Evolutionary conservation across 495 filamentous ascomycete genomes (phyloP).

Genomic region (Penicillium ochrochloron): DNA sequence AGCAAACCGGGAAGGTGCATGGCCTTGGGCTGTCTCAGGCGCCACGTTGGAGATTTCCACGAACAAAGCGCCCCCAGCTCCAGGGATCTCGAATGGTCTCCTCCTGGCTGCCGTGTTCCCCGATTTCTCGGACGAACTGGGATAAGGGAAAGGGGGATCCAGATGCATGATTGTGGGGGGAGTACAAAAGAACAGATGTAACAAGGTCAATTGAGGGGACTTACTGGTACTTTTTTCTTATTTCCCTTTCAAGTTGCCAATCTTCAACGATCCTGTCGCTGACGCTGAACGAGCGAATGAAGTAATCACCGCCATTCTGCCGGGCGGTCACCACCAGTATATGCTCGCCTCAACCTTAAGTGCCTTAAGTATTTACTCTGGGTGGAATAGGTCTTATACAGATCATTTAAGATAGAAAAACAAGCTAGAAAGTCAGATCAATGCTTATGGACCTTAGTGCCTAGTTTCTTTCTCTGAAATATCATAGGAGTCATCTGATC

Average conservation of each 20-base stretch:
- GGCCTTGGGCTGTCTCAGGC: conserved; percentile 31
- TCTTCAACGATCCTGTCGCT: conserved; percentile 21
- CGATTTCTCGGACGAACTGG: conserved; percentile 11
- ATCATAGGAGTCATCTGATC: not conserved
- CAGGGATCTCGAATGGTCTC: conserved; percentile 24
- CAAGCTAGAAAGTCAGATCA: not conserved
- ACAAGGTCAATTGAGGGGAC: conserved; percentile 16
- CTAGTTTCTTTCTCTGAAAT: not conserved
- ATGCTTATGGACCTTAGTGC: not conserved
- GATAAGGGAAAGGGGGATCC: not conserved
- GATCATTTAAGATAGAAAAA: not conserved
- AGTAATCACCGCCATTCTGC: conserved; percentile 33
- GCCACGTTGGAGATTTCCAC: conserved; percentile 36
- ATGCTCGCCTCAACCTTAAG: not conserved
- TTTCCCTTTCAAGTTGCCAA: conserved; percentile 15
- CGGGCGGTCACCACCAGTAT: conserved; percentile 18
- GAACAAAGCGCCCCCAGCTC: conserved; percentile 34
- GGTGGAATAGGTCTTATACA: no score
- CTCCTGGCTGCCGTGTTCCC: conserved; percentile 26
- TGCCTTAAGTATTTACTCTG: no score
- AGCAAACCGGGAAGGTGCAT: conserved; percentile 47
- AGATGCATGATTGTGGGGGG: conserved; percentile 6
- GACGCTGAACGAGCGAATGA: conserved; percentile 33
- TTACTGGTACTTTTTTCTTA: conserved; percentile 28
- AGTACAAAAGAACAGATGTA: conserved; percentile 13